Percentiles rank a stretch among this genome's conserved stretches.
Evolutionary conservation across 371 early-diverging fungal species (phyloP).

Genomic region (Apophysomyces trapeziformis): DNA sequence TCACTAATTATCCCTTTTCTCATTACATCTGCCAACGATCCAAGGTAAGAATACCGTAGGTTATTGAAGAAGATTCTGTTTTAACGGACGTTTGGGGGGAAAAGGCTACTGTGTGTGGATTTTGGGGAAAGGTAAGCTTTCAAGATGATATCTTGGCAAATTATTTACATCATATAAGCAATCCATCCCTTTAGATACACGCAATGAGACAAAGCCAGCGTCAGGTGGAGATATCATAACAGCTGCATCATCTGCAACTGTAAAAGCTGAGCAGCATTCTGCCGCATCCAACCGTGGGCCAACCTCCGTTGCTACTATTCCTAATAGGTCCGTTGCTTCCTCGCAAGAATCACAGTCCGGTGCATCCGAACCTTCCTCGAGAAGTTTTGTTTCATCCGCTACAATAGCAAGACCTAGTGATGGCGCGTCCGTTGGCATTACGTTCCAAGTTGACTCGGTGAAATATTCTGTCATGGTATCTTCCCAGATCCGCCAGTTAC

Average conservation of each 20-base stretch:
- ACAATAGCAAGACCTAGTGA: no score
- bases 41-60: background rate
- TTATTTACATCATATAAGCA: background rate
- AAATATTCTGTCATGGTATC: background rate
- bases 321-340: no score
- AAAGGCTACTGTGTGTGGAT: constrained; percentile 1
- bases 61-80: background rate
- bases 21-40: background rate
- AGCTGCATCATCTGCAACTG: background rate
- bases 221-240: background rate
- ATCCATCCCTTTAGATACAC: background rate
- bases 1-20: background rate
- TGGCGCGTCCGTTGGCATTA: background rate
- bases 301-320: no score
- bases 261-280: no score
- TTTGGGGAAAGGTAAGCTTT: constrained; percentile 2
- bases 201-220: background rate
- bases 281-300: no score
- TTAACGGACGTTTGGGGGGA: background rate
- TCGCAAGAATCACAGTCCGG: no score
- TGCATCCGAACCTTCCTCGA: no score
- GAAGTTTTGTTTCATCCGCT: no score
- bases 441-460: background rate
- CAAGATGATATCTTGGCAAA: background rate
- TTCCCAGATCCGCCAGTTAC: constrained; percentile 45